These are phyloP conservation scores for Fusarium lyarnte DNA, from an alignment of 2,329 filamentous ascomycete species.

Conservation along the genomic window DNA sequence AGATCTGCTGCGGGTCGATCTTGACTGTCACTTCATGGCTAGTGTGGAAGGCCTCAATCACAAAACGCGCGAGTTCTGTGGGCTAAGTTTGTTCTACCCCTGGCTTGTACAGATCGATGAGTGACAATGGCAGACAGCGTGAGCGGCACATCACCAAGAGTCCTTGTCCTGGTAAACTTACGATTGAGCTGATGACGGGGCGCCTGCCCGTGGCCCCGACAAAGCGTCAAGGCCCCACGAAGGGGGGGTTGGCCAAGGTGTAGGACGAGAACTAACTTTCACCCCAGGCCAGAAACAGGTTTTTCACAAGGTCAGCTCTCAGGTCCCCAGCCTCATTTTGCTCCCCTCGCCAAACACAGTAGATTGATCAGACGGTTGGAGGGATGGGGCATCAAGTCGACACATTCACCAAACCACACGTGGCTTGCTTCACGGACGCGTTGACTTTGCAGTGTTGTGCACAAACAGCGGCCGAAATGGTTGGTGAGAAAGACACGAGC, in stretches of 20 bases:
- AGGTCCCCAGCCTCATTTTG: background rate
- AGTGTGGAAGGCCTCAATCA: background rate
- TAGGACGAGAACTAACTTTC: background rate
- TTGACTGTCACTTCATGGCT: background rate
- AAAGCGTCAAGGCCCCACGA: background rate
- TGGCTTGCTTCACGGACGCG: accelerated
- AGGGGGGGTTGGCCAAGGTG: background rate
- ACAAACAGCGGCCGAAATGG: background rate
- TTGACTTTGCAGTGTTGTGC: background rate
- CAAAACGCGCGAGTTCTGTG: background rate
- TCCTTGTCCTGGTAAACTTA: background rate
- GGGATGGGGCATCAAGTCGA: background rate
- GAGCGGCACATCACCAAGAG: background rate
- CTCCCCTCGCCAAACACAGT: background rate
- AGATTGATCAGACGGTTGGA: background rate
- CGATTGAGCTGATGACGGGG: background rate
- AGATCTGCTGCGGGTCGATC: background rate
- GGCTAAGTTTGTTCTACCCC: background rate
- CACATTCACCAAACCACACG: background rate
- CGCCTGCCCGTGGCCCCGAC: background rate
- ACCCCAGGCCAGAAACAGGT: background rate
- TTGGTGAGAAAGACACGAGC: background rate
- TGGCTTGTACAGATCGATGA: background rate
- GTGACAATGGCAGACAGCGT: background rate
- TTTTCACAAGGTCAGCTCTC: too few species aligned